Conservation (phyloP, 257 asterid species). For the Solanum chmielewskii region DNA sequence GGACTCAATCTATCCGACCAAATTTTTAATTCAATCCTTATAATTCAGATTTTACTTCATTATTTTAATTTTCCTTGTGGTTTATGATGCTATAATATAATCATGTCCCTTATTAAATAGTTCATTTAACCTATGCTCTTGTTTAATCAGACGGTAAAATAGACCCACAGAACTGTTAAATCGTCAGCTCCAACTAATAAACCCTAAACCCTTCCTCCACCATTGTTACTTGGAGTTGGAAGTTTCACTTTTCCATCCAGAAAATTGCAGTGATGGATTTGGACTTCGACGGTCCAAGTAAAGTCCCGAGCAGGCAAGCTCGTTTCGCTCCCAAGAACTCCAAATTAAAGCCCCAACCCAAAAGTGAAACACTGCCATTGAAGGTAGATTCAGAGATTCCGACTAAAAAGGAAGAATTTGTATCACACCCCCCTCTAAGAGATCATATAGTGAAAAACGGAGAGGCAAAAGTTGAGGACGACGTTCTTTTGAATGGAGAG, state of each 20-base stretch:
- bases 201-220: background rate
- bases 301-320: conserved; percentile 20
- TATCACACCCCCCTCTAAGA: background rate
- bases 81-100: background rate
- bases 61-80: no score
- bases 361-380: background rate
- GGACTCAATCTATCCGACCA: background rate
- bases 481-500: conserved; percentile 30
- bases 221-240: background rate
- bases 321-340: conserved; percentile 69
- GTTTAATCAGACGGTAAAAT: background rate
- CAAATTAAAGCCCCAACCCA: conserved; percentile 20
- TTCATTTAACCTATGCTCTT: background rate
- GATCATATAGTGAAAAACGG: background rate
- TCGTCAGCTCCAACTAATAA: conserved; percentile 11
- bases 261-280: conserved; percentile 47
- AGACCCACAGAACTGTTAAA: background rate
- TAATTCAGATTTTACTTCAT: background rate
- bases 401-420: conserved; percentile 30
- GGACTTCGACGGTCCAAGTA: conserved; percentile 27
- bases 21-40: background rate
- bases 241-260: background rate
- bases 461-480: background rate
- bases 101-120: background rate
- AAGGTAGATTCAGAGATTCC: background rate